Evolutionary conservation across 2,329 filamentous ascomycete species (phyloP), one percentile per base, ranked within the genome.

Genomic region (Cercospora beticola): DNA sequence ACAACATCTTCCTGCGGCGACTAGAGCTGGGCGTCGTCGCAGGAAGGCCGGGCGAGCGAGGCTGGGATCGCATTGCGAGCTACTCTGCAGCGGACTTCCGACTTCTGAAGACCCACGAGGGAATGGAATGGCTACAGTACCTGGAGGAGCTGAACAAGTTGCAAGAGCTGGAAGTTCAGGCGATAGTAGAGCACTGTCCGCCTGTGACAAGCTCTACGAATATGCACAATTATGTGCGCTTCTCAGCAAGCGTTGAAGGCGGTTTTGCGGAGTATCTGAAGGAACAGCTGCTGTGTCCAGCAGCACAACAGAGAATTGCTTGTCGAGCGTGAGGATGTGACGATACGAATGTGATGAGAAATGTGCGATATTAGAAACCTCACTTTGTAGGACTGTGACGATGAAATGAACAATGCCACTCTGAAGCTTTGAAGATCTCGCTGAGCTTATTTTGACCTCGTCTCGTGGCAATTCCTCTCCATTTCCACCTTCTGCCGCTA

Each of bases 171-270:
- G 82, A 84, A 36, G 83, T 90, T 3, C 77, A 81, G 28, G 82
- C 86, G 3, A 80, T 88, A 28, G 81, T 88, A 14, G 84, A 86
- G 70, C 82, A 85, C 71, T 85, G 86, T 76, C 83, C 86, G 2
- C 78, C 82, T 28, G 85, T 86, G 1, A 77, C 74, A 9, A 82
- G 82, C 65, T 86, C 84, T 18, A 83, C 84, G 66, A 83, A 82
- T 56, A 86, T 88, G 83, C 82, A 85, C 3, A 83, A 87, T 69
- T 88, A 86, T 75, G 84, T 87, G 2, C 84, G 86, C 26, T 87
- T 90, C 71, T 89, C 87, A 31, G 83, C 83, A 36, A 89, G 87
- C 64, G 84, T 90, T 18, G 85, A 88, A 70, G 83, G 78, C 6
- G 84, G 84, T 2, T 84, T 89, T 76, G 79, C 81, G 46, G 84